phyloP scores from a whole-genome alignment of 495 filamentous ascomycete species.

The Paragyromitra xinjiangensis region DNA sequence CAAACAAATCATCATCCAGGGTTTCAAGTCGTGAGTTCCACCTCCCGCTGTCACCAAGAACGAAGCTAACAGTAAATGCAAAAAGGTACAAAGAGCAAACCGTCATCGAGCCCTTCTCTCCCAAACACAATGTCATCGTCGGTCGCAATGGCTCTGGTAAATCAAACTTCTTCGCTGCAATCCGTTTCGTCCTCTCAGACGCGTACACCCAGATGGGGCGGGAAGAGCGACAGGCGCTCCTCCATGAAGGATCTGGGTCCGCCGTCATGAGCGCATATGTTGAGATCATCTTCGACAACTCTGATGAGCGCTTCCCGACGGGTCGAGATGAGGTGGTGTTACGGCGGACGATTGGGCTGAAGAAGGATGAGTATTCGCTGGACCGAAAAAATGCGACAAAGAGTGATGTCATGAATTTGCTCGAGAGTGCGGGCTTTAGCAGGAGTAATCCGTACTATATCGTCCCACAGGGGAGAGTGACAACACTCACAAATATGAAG shows the following conservation, averaged over 20 bases:
- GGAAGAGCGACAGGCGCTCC: conserved; percentile 91
- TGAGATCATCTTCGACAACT: conserved; percentile 98
- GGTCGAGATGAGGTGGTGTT: conserved; percentile 89
- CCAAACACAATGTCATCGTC: conserved; percentile 98
- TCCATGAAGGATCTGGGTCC: conserved; percentile 96
- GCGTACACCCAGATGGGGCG: conserved; percentile 95
- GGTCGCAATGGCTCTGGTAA: conserved; percentile 99
- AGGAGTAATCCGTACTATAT: conserved; percentile 99
- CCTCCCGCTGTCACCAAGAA: conserved; percentile 2
- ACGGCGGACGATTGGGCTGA: conserved; percentile 91
- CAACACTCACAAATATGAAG: conserved; percentile 97
- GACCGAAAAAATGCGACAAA: conserved; percentile 97
- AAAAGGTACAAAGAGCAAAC: conserved; percentile 98
- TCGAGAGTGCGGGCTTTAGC: conserved; percentile 96
- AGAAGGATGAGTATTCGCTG: conserved; percentile 98
- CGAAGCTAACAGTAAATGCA: background rate
- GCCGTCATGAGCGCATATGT: conserved; percentile 99
- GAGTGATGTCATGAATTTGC: conserved; percentile 90
- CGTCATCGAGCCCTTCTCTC: conserved; percentile 96
- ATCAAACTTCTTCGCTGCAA: conserved; percentile 99
- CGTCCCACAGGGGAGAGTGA: conserved; percentile 95
- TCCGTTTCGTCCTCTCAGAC: conserved; percentile 98
- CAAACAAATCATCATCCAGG: conserved; percentile 99
- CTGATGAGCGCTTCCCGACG: conserved; percentile 93
- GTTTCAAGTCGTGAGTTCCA: conserved; percentile 89